Evolutionary conservation across 2,329 filamentous ascomycete genomes (phyloP), one percentile per base, ranked within the genome.

Genomic region (Magnaporthiopsis poae): DNA sequence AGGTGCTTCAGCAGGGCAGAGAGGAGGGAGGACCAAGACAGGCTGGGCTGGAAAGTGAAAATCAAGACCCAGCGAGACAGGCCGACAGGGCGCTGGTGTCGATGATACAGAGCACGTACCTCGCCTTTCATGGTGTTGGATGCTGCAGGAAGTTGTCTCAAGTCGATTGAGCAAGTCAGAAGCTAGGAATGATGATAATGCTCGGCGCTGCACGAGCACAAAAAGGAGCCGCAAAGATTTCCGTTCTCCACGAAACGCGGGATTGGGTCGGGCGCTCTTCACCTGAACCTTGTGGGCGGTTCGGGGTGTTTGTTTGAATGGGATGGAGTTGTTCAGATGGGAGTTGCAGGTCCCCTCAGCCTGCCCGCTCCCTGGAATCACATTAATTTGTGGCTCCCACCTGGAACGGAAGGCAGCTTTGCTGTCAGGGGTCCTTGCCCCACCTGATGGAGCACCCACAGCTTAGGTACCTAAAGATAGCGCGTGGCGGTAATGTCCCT

Each of bases 91-190:
- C 2, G 46, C 46, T 9, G 46, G 46, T 25, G 18, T 25, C 9
- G 21, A 9, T 21, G 21, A 2, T 56, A 46, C 39, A 35, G 27
- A 63, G 56, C 60, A 77, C 82, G 75, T 75, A 84, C 82, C 80
- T 84, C 82, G 78, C 82, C 82, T 80, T 84, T 84, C 82, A 84
- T 84, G 73, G 70, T 83, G 46, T 25, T 25, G 76, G 70, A 70
- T 71, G 56, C 63, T 65, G 65, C 56, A 60, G 39, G n/a, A 27
- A 61, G 31, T 36, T 60, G 46, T 60, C 63, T 60, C 63, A 36
- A 52, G n/a, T 56, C 46, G 46, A 56, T 56, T 56, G 46, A 56
- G 46, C 3, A 56, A 56, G 46, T 56, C 21, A 25, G 46, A 25
- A 56, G 46, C 46, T 25, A 56, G 21, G 7, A 56, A 2, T 27